Evolutionary conservation across 164 flowering plant genomes (phyloP), one percentile per base, ranked within the genome.

Genomic region (Magnolia sinica): DNA sequence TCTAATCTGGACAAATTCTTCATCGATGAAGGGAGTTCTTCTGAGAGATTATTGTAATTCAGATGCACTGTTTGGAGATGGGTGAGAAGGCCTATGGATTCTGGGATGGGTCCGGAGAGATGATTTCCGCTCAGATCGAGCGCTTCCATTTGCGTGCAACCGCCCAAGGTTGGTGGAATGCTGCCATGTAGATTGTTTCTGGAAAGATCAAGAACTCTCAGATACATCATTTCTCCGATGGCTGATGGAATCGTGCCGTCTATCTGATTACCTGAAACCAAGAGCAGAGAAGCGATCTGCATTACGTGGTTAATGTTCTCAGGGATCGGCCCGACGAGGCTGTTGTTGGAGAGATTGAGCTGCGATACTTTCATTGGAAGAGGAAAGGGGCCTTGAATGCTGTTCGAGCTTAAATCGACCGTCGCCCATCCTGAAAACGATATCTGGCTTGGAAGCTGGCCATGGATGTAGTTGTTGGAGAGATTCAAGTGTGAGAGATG

Each of bases 11-110:
- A 10, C 61, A 70, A 74, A 3, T 74, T 74, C 20, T 9, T 19
- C 76, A 74, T 18, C 1, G 73, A 74, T 31, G 70, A 7, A 7
- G 91, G 89, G 61, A 90, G 49, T 7, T 79, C 73, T 58, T 88
- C 86, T 22, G 82, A 70, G 55, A 90, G 81, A 5, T 20, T 78
- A 70, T 87, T 89, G 78, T 71, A 68, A 24, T 75, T 78, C 49
- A 89, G 71, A 74, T 83, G 84, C 72, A 87, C 45, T 3, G 87
- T 80, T n/a, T 78, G 85, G 19, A 87, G 88, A 55, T 74, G 74
- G 7, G 20, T 59, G 52, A 85, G 72, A 50, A 77, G 80, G 52
- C 88, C 86, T 49, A 89, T n/a, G 20, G 85, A 58, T 2, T 5
- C 4, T 16, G 90, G 90, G 72, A 87, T 82, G 16, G 1, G 4